These are phyloP conservation scores for Fusarium sp. DNA, from an alignment of 2,329 filamentous ascomycete genomes.

Conservation along the genomic window DNA sequence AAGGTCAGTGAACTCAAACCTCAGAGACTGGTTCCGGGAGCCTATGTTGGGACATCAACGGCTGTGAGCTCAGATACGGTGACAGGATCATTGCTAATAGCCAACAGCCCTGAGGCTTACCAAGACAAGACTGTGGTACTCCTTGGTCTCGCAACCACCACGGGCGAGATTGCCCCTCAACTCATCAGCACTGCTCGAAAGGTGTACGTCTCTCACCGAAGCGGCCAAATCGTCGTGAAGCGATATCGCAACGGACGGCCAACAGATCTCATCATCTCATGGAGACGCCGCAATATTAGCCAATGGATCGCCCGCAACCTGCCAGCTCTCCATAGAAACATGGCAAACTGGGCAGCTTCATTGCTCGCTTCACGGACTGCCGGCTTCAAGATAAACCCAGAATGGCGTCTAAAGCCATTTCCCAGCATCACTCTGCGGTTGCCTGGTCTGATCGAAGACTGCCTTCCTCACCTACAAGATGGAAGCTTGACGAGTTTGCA, in stretches of 20 bases:
- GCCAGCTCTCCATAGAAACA: not conserved
- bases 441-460: constrained; percentile 17
- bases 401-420: constrained; percentile 18
- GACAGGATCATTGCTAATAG: accelerated
- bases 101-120: not conserved
- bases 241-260: constrained; percentile 14
- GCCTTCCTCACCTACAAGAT: constrained; percentile 12
- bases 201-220: constrained; percentile 25
- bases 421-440: constrained; percentile 5
- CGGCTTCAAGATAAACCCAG: not conserved
- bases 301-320: constrained; percentile 21
- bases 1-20: not conserved
- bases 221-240: constrained; percentile 18
- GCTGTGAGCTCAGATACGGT: not conserved
- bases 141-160: constrained; percentile 14
- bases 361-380: constrained; percentile 5
- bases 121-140: constrained; percentile 14
- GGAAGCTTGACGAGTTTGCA: constrained; percentile 19
- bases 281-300: constrained; percentile 19
- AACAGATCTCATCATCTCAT: constrained; percentile 2
- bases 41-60: not conserved
- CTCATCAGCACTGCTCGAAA: constrained; percentile 3
- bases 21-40: not conserved
- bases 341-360: not conserved
- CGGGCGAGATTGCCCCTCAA: constrained; percentile 12